Conservation (phyloP, 2,329 filamentous ascomycete genomes). For the Neoscytalidium dimidiatum region DNA sequence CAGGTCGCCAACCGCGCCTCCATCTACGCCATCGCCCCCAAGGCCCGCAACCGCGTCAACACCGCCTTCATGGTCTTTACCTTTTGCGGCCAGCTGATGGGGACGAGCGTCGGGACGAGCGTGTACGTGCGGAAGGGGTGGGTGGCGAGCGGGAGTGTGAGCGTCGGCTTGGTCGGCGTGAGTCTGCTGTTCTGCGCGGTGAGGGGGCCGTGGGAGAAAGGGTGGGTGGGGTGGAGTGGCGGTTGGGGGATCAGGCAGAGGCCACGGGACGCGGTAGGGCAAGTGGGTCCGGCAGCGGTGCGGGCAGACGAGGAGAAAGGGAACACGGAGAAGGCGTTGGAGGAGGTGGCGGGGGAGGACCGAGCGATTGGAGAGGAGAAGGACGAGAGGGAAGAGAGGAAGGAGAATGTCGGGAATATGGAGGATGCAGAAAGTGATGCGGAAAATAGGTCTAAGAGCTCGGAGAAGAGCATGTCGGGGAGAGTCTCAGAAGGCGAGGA, state of each 20-base stretch:
- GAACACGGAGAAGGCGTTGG: slow-evolving; percentile 28
- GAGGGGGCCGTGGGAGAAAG: slow-evolving; percentile 58
- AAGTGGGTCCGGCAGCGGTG: slow-evolving; percentile 17
- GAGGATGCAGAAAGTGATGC: slow-evolving; percentile 12
- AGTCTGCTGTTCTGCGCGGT: slow-evolving; percentile 50
- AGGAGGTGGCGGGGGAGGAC: slow-evolving; percentile 28
- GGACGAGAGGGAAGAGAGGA: background rate
- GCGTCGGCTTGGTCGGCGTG: slow-evolving; percentile 55
- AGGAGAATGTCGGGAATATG: slow-evolving; percentile 11
- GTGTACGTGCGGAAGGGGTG: slow-evolving; percentile 4
- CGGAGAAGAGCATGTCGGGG: slow-evolving; percentile 15
- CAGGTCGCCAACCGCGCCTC: slow-evolving; percentile 73
- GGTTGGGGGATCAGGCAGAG: slow-evolving; percentile 55
- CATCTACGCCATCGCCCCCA: slow-evolving; percentile 68
- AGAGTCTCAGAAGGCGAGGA: background rate
- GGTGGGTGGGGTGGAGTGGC: slow-evolving; percentile 63
- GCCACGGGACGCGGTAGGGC: slow-evolving; percentile 26
- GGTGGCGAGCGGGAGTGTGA: slow-evolving; percentile 52
- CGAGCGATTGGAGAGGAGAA: background rate
- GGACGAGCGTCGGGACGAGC: slow-evolving; percentile 56
- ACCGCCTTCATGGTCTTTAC: slow-evolving; percentile 79
- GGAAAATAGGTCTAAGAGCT: slow-evolving; percentile 9
- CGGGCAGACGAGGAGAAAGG: slow-evolving; percentile 21
- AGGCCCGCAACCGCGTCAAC: slow-evolving; percentile 73
- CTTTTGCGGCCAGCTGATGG: slow-evolving; percentile 75